Evolutionary conservation across 1,284 basidiomycete species (phyloP).

Genomic region (Puccinia polysora): DNA sequence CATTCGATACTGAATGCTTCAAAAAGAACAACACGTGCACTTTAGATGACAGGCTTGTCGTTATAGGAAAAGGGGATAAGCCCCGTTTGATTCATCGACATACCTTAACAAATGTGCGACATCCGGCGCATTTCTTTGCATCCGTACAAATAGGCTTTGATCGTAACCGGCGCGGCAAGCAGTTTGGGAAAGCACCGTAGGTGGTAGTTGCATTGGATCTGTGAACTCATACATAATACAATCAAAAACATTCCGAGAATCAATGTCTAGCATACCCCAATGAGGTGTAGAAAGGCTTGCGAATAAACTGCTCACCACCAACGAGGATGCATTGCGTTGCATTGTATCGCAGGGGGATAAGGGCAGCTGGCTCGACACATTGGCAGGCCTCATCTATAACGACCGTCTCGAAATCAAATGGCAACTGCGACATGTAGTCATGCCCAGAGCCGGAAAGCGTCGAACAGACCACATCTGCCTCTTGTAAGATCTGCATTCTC

Average conservation of each 20-base stretch:
- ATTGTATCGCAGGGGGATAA: conserved; percentile 90
- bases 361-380: conserved; percentile 88
- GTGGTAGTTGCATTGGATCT: conserved; percentile 96
- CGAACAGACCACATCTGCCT: conserved; percentile 88
- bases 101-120: conserved; percentile 86
- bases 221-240: conserved; percentile 31
- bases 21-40: background rate
- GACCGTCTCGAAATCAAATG: conserved; percentile 86
- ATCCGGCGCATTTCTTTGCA: conserved; percentile 72
- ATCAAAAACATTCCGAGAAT: background rate
- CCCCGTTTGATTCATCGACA: conserved; percentile 44
- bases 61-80: too few relatives aligned
- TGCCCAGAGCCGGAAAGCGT: conserved; percentile 91
- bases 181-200: conserved; percentile 86
- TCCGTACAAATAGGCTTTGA: conserved; percentile 84
- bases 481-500: conserved; percentile 69
- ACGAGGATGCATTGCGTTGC: conserved; percentile 86
- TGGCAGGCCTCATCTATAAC: conserved; percentile 99
- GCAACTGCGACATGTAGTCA: conserved; percentile 67
- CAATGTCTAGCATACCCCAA: background rate
- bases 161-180: conserved; percentile 78
- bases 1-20: conserved; percentile 98
- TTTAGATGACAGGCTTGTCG: too few relatives aligned
- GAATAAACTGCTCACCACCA: conserved; percentile 61
- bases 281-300: background rate